phyloP scores from a whole-genome alignment of 1,284 basidiomycete genomes.

The Tylopilus orsonianus region DNA sequence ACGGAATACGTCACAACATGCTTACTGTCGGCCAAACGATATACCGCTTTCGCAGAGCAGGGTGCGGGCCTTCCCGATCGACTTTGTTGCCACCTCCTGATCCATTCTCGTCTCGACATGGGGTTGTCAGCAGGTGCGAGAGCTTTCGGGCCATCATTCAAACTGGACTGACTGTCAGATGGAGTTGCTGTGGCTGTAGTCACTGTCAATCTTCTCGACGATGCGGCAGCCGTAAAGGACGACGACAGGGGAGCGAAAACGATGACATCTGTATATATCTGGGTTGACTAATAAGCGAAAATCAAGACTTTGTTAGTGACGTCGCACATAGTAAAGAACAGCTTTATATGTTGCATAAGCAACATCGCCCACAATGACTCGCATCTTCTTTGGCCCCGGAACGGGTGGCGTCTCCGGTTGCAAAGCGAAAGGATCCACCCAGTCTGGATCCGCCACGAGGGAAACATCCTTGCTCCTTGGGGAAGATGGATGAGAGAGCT shows the following conservation, averaged over 20 bases:
- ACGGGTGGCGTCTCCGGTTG: constrained; percentile 5
- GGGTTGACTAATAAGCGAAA: constrained; percentile 7
- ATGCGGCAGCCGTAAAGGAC: constrained; percentile 44
- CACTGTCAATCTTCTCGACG: constrained; percentile 15
- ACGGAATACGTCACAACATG: constrained; percentile 12
- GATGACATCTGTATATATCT: constrained; percentile 86
- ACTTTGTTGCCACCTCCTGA: constrained; percentile 57
- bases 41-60: constrained; percentile 87
- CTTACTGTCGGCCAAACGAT: constrained; percentile 81
- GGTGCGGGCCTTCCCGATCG: constrained; percentile 69
- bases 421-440: not conserved
- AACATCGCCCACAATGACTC: constrained; percentile 71
- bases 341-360: constrained; percentile 84
- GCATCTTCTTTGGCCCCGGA: constrained; percentile 49
- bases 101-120: constrained; percentile 60
- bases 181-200: constrained; percentile 33
- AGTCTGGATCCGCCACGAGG: constrained; percentile 17
- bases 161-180: constrained; percentile 38
- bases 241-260: constrained; percentile 84
- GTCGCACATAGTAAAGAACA: constrained; percentile 76
- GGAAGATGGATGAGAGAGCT: constrained; percentile 36
- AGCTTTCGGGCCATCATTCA: constrained; percentile 26
- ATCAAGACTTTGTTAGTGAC: not conserved
- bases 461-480: constrained; percentile 28
- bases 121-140: constrained; percentile 30